Evolutionary conservation across 1,284 basidiomycete species (phyloP), one percentile per base, ranked within the genome.

Genomic region (Naganishia albida): DNA sequence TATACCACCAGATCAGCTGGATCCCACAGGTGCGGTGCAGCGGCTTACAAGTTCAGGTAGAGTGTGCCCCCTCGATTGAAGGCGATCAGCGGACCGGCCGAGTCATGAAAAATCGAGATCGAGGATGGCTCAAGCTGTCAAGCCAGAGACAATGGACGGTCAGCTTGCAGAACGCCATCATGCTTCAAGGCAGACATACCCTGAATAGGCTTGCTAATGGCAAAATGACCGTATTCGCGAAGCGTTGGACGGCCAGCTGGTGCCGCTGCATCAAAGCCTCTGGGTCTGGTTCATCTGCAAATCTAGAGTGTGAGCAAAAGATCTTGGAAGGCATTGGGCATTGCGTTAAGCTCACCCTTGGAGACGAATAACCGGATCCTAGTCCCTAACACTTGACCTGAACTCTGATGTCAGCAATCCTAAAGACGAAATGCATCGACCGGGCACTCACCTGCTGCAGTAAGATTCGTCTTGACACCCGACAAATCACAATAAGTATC

Each of bases 41-140:
- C 7, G 12, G 70, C 81, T 75, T 62, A 77, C 72, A 94, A 80
- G 75, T 97, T 98, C 70, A 97, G 81, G 80, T 93, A 98, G 34
- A 99, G 83, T 66, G 88, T 88, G 2, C 91, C 93, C 59, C 86
- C 87, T 34, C 92, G 83, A 77, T 98, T 99, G 82, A 98, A 98
- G 0, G 94, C 95, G 67, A 98, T 96, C 20, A 89, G 80, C 1
- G 87, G 88, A 1, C 94, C 93, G 7, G 82, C 80, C 12, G 83
- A 74, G 73, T 99, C 93, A 77, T 87, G 89, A 76, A 97, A 98
- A 2, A 99, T 84, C 72, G 94, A 90, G 69, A 98, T 73, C 63
- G 88, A 88, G 0, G 84, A 81, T 18, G 86, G 81, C 12, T 72
- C 62, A 20, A 78, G 73, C 75, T 77, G 66, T 38, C 7, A 18